These are phyloP conservation scores for Fusarium drepaniforme DNA, from an alignment of 2,329 filamentous ascomycete genomes.

Conservation along the genomic window DNA sequence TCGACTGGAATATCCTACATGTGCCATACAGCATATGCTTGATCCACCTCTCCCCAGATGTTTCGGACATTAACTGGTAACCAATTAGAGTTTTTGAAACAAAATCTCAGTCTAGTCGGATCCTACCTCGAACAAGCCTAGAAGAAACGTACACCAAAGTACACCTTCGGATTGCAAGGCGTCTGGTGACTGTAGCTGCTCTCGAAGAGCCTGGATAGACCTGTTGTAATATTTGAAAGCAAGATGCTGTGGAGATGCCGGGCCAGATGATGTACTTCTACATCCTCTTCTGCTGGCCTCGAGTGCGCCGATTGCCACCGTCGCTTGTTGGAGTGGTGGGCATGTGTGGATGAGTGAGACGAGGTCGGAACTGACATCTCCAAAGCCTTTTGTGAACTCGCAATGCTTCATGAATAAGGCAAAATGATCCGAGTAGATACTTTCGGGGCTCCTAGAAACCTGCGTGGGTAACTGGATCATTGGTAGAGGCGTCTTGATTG, in stretches of 20 bases:
- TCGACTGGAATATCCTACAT: slow-evolving; percentile 34
- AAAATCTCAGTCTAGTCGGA: accelerated
- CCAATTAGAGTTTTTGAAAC: not conserved
- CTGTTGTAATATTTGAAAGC: slow-evolving; percentile 36
- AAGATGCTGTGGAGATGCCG: not conserved
- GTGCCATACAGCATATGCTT: slow-evolving; percentile 46
- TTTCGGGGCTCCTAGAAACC: not conserved
- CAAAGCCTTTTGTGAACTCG: slow-evolving; percentile 35
- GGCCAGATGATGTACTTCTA: not conserved
- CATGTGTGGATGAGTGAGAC: slow-evolving; percentile 32
- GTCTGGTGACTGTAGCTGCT: not conserved
- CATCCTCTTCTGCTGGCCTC: slow-evolving; percentile 36
- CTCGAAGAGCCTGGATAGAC: slow-evolving; percentile 30
- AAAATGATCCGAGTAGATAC: slow-evolving; percentile 32
- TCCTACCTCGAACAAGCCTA: slow-evolving; percentile 45
- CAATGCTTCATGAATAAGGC: slow-evolving; percentile 26
- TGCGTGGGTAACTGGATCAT: not conserved
- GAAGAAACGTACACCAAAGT: slow-evolving; percentile 44
- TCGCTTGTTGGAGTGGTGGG: slow-evolving; percentile 25
- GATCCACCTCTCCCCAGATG: slow-evolving; percentile 40
- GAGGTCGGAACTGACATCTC: slow-evolving; percentile 12
- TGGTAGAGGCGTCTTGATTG: not conserved
- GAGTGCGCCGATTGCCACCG: slow-evolving; percentile 43
- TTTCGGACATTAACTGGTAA: slow-evolving; percentile 42
- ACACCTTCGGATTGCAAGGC: slow-evolving; percentile 11